Evolutionary conservation across 2,329 filamentous ascomycete genomes (phyloP).

Genomic region (Ophiosphaerella herpotricha): DNA sequence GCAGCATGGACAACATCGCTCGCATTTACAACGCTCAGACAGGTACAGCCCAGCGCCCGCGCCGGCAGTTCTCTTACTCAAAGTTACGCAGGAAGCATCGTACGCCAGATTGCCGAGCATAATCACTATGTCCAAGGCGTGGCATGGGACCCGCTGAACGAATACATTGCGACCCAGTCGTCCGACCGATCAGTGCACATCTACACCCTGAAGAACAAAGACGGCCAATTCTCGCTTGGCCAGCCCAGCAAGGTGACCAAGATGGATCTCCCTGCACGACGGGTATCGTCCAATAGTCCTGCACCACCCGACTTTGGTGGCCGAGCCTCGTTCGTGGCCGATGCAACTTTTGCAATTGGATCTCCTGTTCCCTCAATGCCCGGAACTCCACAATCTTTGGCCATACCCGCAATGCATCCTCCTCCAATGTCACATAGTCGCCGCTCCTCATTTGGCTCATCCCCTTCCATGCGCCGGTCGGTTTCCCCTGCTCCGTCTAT

Average conservation of each 20-base stretch:
- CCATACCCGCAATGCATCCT: conserved; percentile 88
- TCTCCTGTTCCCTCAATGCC: conserved; percentile 91
- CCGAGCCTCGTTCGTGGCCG: conserved; percentile 65
- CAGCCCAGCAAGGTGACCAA: conserved; percentile 82
- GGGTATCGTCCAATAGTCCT: conserved; percentile 89
- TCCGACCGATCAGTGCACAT: conserved; percentile 98
- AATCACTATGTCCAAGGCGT: conserved; percentile 98
- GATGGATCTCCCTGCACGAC: conserved; percentile 89
- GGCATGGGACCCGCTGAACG: conserved; percentile 96
- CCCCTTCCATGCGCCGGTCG: conserved; percentile 78
- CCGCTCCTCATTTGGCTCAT: conserved; percentile 87
- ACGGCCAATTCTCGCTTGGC: conserved; percentile 86
- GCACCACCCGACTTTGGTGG: conserved; percentile 81
- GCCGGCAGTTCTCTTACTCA: conserved; percentile 17
- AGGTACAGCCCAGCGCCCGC: conserved; percentile 58
- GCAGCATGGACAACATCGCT: conserved; percentile 98
- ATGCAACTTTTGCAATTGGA: conserved; percentile 60
- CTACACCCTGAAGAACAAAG: conserved; percentile 93
- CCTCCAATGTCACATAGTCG: conserved; percentile 89
- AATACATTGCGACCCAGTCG: conserved; percentile 97
- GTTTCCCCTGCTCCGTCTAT: conserved; percentile 92
- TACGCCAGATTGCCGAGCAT: conserved; percentile 94
- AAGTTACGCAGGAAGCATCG: conserved; percentile 44
- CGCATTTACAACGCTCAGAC: conserved; percentile 94
- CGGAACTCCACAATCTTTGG: conserved; percentile 86